Evolutionary conservation across 768 basidiomycete genomes (phyloP), one percentile per base, ranked within the genome.

Genomic region (Suillus bovinus): DNA sequence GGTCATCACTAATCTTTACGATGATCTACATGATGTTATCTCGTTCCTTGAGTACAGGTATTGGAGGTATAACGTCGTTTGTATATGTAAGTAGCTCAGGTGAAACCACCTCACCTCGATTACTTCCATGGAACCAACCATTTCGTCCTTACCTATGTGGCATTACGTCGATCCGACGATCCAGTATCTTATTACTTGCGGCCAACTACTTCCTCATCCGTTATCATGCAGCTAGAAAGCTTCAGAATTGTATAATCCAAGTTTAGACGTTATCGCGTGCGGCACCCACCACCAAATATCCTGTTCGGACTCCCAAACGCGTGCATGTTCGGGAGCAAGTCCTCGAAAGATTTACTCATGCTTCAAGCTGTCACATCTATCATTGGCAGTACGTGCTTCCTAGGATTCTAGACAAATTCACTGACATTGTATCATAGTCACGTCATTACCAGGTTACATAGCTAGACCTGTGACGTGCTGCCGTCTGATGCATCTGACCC

Each of bases 401-500:
- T 7, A 13, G 9, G 16, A 6, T 5, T 20, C 27, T 41, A 66
- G 22, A 61, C 20, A 42, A 31, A 2, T 63, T 55, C 38, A 29
- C 22, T 27, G 3, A 58, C 49, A 34, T 61, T 60, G 49, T 60
- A 47, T 58, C 59, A 38, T 54, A 73, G 68, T 22, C 60, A 57
- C 63, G 50, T 60, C 61, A 22, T 60, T 60, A 29, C 22, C 57
- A 31, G 60, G 44, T 53, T 49, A 47, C 63, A 17, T 29, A 31
- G 27, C 17, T 20, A 27, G 16, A 53, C 64, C 20, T 64, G 64
- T 2, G 62, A 49, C 22, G 42, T 31, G 47, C 64, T 69, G 22
- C 61, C 67, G 42, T 79, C 80, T 7, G 54, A 31, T 13, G 70
- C 75, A 64, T 71, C 72, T 57, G 9, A 55, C 24, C 22, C 3